Evolutionary conservation across 352 stramenopile species (phyloP), one percentile per base, ranked within the genome.

Genomic region (Phytophthora kernoviae): DNA sequence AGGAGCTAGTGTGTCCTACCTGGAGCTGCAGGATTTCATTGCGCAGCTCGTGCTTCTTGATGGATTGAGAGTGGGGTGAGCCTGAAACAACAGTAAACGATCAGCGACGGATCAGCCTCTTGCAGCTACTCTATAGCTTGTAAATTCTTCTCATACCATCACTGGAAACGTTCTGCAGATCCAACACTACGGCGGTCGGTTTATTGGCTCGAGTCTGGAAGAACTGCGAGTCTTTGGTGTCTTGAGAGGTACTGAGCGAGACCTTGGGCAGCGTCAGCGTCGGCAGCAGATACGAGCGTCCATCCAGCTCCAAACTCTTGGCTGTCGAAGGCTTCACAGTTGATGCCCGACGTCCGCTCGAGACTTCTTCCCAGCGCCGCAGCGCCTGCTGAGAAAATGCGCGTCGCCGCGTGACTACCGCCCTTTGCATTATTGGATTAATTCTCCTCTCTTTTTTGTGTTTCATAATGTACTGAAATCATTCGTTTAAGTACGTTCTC

Each of bases 11-110:
- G 2, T 12, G 18, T n/a, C 47, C 2, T 54, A 93, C 83, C 65
- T 85, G 76, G 8, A 91, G 65, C 6, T 71, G 69, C 40, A 90
- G 63, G 41, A 93, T 77, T 46, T 93, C 69, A 20, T 77, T 78
- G 34, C 81, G 75, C 48, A 93, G 61, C 48, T 93, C 79, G 50
- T 88, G 74, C 46, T 87, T 86, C 67, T 90, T 91, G 58, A 93
- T 91, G 0, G 81, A 81, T 44, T 84, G 80, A 10, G 84, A 84
- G 42, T 93, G 84, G 2, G 84, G 84, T 1, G 83, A 90, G 32
- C 83, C 81, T 91, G 34, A 1, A 10, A n/a, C 17, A 48, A 37
- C 22, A 41, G 5, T 34, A 62, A 15, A 56, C n/a, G 18, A 56
- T 15, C 26, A 51, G 40, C 5, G n/a, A n/a, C n/a, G n/a, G n/a